Conservation (phyloP, 2,329 filamentous ascomycete species). For the Juglanconis juglandina region DNA sequence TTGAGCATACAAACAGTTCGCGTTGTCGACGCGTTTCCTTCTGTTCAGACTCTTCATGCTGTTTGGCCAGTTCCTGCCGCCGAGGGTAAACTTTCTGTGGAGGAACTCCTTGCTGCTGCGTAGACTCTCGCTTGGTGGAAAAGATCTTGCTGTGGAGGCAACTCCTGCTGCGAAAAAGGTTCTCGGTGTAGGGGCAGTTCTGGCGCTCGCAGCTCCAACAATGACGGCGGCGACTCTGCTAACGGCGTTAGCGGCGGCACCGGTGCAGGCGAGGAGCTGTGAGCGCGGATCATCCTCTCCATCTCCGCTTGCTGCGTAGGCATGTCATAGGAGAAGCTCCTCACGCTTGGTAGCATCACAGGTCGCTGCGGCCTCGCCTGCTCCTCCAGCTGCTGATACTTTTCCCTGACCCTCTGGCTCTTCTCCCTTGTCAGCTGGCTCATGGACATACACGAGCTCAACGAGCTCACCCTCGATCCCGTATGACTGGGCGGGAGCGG, state of each 20-base stretch:
- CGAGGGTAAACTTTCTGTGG: neutral
- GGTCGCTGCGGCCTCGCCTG: conserved; percentile 7
- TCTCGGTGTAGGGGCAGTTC: neutral
- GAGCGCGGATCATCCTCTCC: conserved; percentile 11
- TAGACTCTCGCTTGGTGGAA: neutral
- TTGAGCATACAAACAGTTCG: neutral
- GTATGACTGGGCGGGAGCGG: neutral
- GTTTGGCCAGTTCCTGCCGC: neutral
- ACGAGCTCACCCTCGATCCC: neutral
- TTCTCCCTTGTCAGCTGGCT: neutral
- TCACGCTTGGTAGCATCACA: conserved; percentile 5
- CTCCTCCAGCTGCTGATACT: conserved; percentile 16
- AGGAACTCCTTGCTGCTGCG: neutral
- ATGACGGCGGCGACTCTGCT: neutral
- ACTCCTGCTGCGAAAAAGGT: neutral
- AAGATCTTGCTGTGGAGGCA: neutral
- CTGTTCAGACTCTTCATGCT: neutral
- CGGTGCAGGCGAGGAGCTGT: conserved; percentile 1
- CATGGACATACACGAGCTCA: neutral
- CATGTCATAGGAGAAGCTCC: conserved; percentile 15
- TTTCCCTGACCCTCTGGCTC: conserved; percentile 12
- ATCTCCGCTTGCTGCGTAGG: conserved; percentile 15
- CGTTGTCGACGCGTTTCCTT: neutral
- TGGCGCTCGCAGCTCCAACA: neutral
- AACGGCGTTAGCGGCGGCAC: neutral